Percentiles rank a stretch among this genome's conserved stretches.
Conservation (phyloP, 805 yeast species). For the Suhomyces emberorum region DNA sequence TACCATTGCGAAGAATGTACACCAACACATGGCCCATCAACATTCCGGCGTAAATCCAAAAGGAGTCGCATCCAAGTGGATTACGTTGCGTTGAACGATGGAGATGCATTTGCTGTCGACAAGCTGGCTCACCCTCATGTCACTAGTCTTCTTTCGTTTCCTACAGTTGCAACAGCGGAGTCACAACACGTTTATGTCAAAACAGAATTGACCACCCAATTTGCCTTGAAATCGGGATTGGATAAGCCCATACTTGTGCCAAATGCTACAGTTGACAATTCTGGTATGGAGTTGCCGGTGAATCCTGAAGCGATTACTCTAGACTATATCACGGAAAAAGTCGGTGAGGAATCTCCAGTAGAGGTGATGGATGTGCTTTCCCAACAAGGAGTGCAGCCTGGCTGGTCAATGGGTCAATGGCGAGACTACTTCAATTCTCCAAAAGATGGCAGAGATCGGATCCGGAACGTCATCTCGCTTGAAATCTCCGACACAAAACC, state of each 20-base stretch:
- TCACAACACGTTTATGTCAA: constrained; percentile 28
- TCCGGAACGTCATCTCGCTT: constrained; percentile 76
- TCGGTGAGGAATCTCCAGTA: constrained; percentile 62
- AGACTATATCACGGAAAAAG: constrained; percentile 48
- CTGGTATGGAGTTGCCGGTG: constrained; percentile 55
- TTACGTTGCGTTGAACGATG: constrained; percentile 76
- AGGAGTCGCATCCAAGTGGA: constrained; percentile 60
- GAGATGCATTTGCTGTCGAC: constrained; percentile 52
- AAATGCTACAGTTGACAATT: constrained; percentile 18
- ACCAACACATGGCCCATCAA: constrained; percentile 46
- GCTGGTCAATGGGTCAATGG: constrained; percentile 76
- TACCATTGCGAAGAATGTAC: constrained; percentile 58
- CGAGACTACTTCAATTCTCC: constrained; percentile 58
- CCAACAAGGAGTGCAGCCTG: constrained; percentile 59
- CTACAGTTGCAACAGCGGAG: constrained; percentile 8
- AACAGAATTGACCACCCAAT: constrained; percentile 31
- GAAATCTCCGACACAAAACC: constrained; percentile 62
- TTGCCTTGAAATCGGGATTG: constrained; percentile 31
- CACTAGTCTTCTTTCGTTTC: constrained; percentile 27
- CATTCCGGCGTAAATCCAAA: constrained; percentile 49
- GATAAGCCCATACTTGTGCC: constrained; percentile 48
- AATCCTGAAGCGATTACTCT: constrained; percentile 44
- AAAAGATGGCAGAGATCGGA: constrained; percentile 51
- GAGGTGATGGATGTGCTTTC: constrained; percentile 90
- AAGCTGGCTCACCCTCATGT: constrained; percentile 53